A percentile compares a stretch with the other conserved stretches of the same genome.
Evolutionary conservation across 768 basidiomycete genomes (phyloP).

Genomic region (Naematelia aurantialba): DNA sequence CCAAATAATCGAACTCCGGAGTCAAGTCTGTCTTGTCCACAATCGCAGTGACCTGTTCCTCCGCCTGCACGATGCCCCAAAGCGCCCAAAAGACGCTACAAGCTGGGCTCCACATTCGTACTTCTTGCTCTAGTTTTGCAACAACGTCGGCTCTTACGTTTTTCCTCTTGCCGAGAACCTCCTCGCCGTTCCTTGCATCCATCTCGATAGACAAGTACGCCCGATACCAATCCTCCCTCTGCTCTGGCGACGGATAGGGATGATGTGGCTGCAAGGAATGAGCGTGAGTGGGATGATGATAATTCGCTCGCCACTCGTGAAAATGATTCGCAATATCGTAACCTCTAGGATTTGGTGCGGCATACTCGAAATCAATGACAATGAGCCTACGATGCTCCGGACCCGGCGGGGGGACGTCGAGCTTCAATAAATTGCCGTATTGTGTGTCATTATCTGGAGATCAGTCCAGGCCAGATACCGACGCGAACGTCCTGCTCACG

Average conservation of each 20-base stretch:
- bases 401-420: conserved; percentile 57
- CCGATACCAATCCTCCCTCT: conserved; percentile 78
- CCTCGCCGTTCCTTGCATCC: conserved; percentile 32
- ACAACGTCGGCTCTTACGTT: conserved; percentile 55
- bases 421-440: conserved; percentile 82
- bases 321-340: conserved; percentile 97
- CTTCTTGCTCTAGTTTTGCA: conserved; percentile 67
- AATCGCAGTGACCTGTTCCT: conserved; percentile 51
- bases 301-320: conserved; percentile 94
- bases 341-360: conserved; percentile 82
- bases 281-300: conserved; percentile 58
- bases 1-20: conserved; percentile 81
- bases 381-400: conserved; percentile 78
- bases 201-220: conserved; percentile 65
- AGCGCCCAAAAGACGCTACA: conserved; percentile 89
- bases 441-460: conserved; percentile 88
- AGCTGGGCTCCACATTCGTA: conserved; percentile 81
- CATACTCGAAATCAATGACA: conserved; percentile 97
- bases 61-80: conserved; percentile 89
- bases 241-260: conserved; percentile 66
- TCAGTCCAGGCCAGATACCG: not conserved
- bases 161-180: conserved; percentile 27
- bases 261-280: conserved; percentile 53
- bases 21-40: conserved; percentile 47
- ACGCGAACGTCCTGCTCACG: conserved; percentile 39